Conservation (phyloP, 2,329 filamentous ascomycete species). For the Fusarium brevicatenulatum region DNA sequence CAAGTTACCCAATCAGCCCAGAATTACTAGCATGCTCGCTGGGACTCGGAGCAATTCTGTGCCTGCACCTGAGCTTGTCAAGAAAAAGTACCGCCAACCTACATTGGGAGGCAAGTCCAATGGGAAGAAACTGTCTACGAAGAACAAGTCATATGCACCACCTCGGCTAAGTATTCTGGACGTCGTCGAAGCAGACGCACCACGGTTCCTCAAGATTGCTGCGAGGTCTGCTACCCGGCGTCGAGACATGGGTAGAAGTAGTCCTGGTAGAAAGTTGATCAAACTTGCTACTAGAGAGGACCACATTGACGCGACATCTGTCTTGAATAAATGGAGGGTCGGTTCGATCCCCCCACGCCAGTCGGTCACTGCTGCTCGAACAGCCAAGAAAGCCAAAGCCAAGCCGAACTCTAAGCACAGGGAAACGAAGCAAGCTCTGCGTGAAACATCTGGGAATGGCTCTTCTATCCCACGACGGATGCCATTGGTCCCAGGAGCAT, state of each 20-base stretch:
- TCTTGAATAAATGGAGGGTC: slow-evolving; percentile 66
- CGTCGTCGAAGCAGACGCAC: slow-evolving; percentile 62
- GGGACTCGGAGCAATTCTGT: slow-evolving; percentile 11
- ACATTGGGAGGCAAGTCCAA: neutral
- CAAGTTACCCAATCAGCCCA: slow-evolving; percentile 44
- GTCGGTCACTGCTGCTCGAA: slow-evolving; percentile 45
- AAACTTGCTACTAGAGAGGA: slow-evolving; percentile 69
- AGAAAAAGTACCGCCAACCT: slow-evolving; percentile 33
- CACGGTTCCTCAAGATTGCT: slow-evolving; percentile 69
- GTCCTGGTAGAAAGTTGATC: slow-evolving; percentile 66
- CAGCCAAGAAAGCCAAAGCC: slow-evolving; percentile 17
- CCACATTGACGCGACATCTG: slow-evolving; percentile 65
- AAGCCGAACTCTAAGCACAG: slow-evolving; percentile 12
- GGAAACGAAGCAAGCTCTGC: slow-evolving; percentile 23
- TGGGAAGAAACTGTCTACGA: slow-evolving; percentile 7
- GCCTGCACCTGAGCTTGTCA: slow-evolving; percentile 17
- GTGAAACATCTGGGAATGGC: slow-evolving; percentile 41
- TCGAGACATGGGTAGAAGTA: slow-evolving; percentile 62
- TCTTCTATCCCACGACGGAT: neutral
- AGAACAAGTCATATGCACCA: slow-evolving; percentile 40
- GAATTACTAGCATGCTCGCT: slow-evolving; percentile 47
- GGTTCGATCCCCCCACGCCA: slow-evolving; percentile 60
- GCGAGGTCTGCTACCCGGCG: slow-evolving; percentile 64
- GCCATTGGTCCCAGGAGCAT: neutral
- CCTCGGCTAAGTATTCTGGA: slow-evolving; percentile 70